Base-by-base conservation (phyloP, 2,329 filamentous ascomycete genomes). In the Leptographium radiaticola region DNA sequence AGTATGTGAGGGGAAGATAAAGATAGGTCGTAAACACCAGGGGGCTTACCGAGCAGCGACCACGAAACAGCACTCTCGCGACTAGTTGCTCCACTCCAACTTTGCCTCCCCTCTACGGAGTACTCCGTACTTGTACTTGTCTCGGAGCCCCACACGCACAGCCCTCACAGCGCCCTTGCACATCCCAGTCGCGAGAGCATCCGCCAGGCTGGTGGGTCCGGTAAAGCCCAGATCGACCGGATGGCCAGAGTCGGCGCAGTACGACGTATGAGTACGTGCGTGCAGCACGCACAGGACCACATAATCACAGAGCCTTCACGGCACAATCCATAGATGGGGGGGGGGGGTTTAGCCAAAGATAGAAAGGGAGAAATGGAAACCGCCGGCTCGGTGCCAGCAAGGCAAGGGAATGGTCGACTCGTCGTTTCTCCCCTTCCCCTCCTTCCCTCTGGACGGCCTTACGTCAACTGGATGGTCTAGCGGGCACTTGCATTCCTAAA, bases 141-240 rank as follows among this genome's bases (percentile, higher is more conserved):
- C 34, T 49, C 20, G 34, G 15, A 13, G 46, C 7, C 33, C 46
- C 46, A 38, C 46, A 18, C 46, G 34, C 46, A 48, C 46, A 31
- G 13, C 25, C 43, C 43, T 45, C 13, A 6, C 42, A 4, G 25
- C 10, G 42, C 18, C 43, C 43, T 16, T 45, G 43, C 43, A 20
- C 25, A 20, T 25, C 36, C 47, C 47, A 20, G 34, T 20, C 20
- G 39, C 36, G 18, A 38, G 18, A 49, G 12, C 34, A 39, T 18
- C 47, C 47, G 47, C 20, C 31, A 9, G 50, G 13, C 15, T 50
- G 48, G 55, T 58, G 55, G 56, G 40, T 20, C 56, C 56, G 55
- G 55, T 38, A 55, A 40, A 56, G 44, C 50, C 25, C 54, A 56
- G 56, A 56, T 58, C 55, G 56, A 52, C 56, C 55, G 40, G 36